These are phyloP conservation scores for Mycena polygramma DNA, from an alignment of 768 basidiomycete species.

Conservation along the genomic window DNA sequence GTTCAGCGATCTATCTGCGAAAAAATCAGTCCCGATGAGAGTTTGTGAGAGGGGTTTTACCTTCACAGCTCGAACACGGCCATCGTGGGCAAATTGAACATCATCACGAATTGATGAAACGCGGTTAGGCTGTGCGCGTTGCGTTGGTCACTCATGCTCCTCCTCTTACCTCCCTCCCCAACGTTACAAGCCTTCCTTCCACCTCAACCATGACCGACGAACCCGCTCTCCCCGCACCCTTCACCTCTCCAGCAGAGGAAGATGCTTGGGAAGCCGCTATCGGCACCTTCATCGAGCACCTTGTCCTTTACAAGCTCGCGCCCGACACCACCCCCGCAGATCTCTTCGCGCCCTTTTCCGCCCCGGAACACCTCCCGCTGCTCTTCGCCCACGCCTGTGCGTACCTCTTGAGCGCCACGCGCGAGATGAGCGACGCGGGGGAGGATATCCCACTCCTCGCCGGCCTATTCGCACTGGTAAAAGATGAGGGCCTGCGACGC, in stretches of 20 bases:
- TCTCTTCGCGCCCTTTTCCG: constrained; percentile 28
- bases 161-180: no score
- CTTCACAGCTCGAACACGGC: no score
- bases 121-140: no score
- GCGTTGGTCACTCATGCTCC: no score
- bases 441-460: constrained; percentile 25
- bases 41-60: no score
- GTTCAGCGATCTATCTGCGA: no score
- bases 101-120: no score
- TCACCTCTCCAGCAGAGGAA: constrained; percentile 24
- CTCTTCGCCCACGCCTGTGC: constrained; percentile 29
- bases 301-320: constrained; percentile 34
- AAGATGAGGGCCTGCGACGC: constrained; percentile 31
- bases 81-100: no score
- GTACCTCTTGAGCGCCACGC: constrained; percentile 23
- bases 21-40: no score
- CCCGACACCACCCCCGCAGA: constrained; percentile 13
- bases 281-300: constrained; percentile 21
- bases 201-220: background rate
- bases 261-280: constrained; percentile 27
- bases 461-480: constrained; percentile 30
- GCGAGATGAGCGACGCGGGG: constrained; percentile 25
- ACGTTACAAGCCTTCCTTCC: no score
- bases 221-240: constrained; percentile 12
- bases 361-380: constrained; percentile 28